Conservation (phyloP, 176 grass and related monocot genomes). For the Oropetium thomaeum region DNA sequence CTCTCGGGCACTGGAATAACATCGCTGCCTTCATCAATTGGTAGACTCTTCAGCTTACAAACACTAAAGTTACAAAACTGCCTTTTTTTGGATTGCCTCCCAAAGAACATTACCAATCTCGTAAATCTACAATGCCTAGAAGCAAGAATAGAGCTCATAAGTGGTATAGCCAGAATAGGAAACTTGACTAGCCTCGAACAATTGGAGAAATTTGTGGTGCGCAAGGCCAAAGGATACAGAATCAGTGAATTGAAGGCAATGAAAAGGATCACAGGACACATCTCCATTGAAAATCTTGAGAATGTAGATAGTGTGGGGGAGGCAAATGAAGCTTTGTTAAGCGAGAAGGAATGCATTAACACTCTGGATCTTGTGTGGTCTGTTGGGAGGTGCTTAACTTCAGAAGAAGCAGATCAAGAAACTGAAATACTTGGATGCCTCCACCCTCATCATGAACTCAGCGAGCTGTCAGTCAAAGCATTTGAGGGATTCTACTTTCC, state of each 20-base stretch:
- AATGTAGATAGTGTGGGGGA: slow-evolving; percentile 46
- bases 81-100: slow-evolving; percentile 37
- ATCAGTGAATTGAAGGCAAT: slow-evolving; percentile 60
- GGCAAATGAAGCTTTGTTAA: slow-evolving; percentile 47
- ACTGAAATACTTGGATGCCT: slow-evolving; percentile 49
- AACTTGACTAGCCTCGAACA: slow-evolving; percentile 58
- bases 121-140: slow-evolving; percentile 62
- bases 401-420: slow-evolving; percentile 20
- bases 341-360: slow-evolving; percentile 43
- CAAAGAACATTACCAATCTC: slow-evolving; percentile 52
- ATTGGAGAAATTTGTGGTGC: slow-evolving; percentile 61
- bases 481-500: slow-evolving; percentile 55
- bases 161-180: slow-evolving; percentile 44
- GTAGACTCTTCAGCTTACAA: slow-evolving; percentile 59
- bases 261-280: slow-evolving; percentile 40
- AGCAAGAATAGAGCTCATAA: slow-evolving; percentile 46
- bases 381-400: slow-evolving; percentile 22
- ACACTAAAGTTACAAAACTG: slow-evolving; percentile 56
- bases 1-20: slow-evolving; percentile 47
- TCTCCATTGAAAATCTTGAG: slow-evolving; percentile 58
- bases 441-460: slow-evolving; percentile 51
- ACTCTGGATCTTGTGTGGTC: slow-evolving; percentile 61
- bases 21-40: slow-evolving; percentile 52
- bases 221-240: slow-evolving; percentile 50
- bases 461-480: slow-evolving; percentile 50